phyloP scores from a whole-genome alignment of 2,329 filamentous ascomycete species.

The Aspergillus tamarii region DNA sequence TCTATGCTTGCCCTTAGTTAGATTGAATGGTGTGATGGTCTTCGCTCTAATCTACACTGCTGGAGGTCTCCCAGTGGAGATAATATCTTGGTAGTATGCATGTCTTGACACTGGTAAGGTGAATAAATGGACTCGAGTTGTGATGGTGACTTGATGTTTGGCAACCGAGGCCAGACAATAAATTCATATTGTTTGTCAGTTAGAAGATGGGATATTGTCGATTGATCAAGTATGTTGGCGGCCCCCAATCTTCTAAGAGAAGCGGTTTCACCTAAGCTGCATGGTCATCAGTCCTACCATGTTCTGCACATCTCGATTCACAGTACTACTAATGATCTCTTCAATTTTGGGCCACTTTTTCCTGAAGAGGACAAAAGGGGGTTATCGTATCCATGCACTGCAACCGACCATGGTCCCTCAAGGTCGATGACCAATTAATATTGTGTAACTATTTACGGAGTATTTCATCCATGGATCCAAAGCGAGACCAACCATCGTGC shows the following conservation, averaged over 20 bases:
- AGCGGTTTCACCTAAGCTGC: background rate
- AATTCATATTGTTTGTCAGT: background rate
- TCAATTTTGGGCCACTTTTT: background rate
- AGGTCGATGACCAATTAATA: background rate
- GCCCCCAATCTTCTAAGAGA: background rate
- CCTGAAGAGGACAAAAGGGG: background rate
- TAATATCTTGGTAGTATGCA: too few species aligned
- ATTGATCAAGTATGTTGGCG: background rate
- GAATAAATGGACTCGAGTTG: too few species aligned
- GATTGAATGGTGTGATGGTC: too few species aligned
- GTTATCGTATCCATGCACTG: background rate
- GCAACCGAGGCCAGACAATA: too few species aligned
- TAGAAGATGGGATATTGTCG: background rate
- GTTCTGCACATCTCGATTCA: background rate
- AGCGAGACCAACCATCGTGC: background rate
- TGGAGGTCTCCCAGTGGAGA: too few species aligned
- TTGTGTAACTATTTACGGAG: background rate
- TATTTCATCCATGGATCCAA: slow-evolving; percentile 1
- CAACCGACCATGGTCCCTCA: background rate
- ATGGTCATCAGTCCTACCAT: background rate
- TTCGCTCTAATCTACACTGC: too few species aligned
- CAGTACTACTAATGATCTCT: background rate
- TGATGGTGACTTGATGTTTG: too few species aligned
- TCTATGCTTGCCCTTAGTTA: too few species aligned
- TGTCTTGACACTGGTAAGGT: too few species aligned